Base-by-base conservation (phyloP, 208 protist species). In the Acanthamoeba healyi region DNA sequence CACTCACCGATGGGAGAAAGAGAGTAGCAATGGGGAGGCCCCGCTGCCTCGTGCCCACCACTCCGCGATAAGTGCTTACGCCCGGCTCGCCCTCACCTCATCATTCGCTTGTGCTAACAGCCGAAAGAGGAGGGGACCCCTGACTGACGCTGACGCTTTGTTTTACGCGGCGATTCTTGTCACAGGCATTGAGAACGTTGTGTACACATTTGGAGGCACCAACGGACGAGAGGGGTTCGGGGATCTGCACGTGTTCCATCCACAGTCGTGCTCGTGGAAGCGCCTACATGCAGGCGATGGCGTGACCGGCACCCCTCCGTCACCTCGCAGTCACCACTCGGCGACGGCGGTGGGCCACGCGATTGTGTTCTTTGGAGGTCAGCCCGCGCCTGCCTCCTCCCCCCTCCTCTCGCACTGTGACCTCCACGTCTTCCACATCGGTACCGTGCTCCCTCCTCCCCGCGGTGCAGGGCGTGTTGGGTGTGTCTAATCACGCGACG, bases 251-350 rank as follows among this genome's bases (percentile, higher is more conserved):
- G 46, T n/a, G 19, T 86, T 86, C 32, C 65, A 74, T 4, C 17
- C 34, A 4, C 34, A 34, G n/a, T 10, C 65, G 10, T 22, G 17
- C 12, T 17, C 65, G 12, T 74, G 65, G 65, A 74, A 74, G 65
- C 65, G 65, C 2, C 65, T 74, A 4, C 65, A 74, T 9, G 65
- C 65, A 29, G 65, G 65, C 32, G 65, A 74, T 17, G 65, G 65
- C 32, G 34, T 74, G 34, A 86, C 74, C 10, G 74, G 74, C 19
- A 54, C 42, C 1, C 17, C 38, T 4, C 74, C 74, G 42, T 54
- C 74, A 22, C n/a, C 74, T 49, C 38, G 74, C 12, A 86, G 74
- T 29, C 74, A 86, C 19, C 74, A 86, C 22, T 58, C 42, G 42
- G 74, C 36, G 7, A 86, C 74, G 19, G 46, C 38, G 10, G n/a